Evolutionary conservation across 257 asterid genomes (phyloP).

Genomic region (Phtheirospermum japonicum): DNA sequence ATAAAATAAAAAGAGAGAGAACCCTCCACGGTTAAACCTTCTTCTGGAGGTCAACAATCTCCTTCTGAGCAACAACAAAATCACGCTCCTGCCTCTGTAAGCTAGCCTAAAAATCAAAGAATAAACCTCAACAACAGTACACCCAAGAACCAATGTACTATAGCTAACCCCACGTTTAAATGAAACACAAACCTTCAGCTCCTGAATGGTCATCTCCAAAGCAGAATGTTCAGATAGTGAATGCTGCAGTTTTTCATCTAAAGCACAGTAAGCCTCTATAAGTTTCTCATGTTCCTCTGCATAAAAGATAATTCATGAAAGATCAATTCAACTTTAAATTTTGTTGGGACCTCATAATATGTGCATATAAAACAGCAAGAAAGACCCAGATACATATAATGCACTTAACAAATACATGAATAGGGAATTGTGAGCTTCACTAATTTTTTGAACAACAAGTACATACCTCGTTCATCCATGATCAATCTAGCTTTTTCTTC

Average conservation of each 20-base stretch:
- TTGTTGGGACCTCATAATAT: no score
- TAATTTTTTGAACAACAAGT: no score
- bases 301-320: slow-evolving; percentile 17
- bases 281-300: slow-evolving; percentile 84
- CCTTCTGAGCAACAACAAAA: slow-evolving; percentile 60
- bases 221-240: no score
- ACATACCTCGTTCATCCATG: no score
- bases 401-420: not conserved
- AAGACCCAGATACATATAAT: not conserved
- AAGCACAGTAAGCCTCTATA: slow-evolving; percentile 61
- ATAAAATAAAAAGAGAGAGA: slow-evolving; percentile 10
- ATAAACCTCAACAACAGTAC: slow-evolving; percentile 22
- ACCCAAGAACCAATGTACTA: slow-evolving; percentile 6
- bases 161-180: slow-evolving; percentile 1
- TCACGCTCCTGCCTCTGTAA: slow-evolving; percentile 82
- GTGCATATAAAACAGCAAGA: slow-evolving; percentile 7
- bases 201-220: slow-evolving; percentile 57
- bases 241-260: slow-evolving; percentile 66
- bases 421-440: not conserved
- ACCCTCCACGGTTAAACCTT: slow-evolving; percentile 48
- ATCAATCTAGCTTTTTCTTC: no score
- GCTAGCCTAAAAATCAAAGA: slow-evolving; percentile 74
- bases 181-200: slow-evolving; percentile 56
- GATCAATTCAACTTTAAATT: slow-evolving; percentile 19
- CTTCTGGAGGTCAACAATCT: slow-evolving; percentile 73